Base-by-base conservation (phyloP, 306 rosid genomes). In the Gastrolobium bilobum region DNA sequence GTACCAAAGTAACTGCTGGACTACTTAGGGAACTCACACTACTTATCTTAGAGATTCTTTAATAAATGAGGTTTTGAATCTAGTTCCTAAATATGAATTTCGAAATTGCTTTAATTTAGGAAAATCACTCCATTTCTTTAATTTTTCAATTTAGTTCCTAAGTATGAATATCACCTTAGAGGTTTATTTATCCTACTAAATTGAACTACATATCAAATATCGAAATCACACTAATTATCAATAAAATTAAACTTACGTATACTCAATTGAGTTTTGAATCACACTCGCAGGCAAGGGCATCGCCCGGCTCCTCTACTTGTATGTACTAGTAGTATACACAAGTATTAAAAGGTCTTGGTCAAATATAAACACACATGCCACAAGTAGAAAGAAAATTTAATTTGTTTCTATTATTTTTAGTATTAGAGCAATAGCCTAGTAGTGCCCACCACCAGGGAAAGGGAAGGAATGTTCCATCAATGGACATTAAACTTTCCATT, bases 401-500 rank as follows among this genome's bases (percentile, higher is more conserved):
- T 64, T 20, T 64, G 33, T 30, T 33, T 20, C 26, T 51, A 51
- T 29, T 48, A 13, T 40, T 29, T 31, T 48, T 4, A 1, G 3
- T 50, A 51, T 8, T 37, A 8, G 7, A 29, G n/a, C n/a, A n/a
- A n/a, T n/a, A n/a, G 46, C 20, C 14, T 44, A 2, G 1, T 1
- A 10, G 6, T 15, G 14, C 39, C 33, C 4, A 10, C 31, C 65
- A 20, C 66, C 10, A 1, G 51, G 20, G 33, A 42, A 40, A 13
- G 56, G 29, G 7, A 15, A 42, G 54, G 40, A 9, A 29, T 40
- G 79, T 48, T 79, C 52, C 35, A 70, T 30, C 44, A 34, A 34
- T 9, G 34, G 71, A 38, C 71, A 58, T 26, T 70, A 30, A 79
- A 68, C 73, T 33, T 60, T 42, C 65, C 67, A 20, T 52, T 13